Base-by-base conservation (phyloP, 441 rosid genomes). In the Adansonia gregorii region DNA sequence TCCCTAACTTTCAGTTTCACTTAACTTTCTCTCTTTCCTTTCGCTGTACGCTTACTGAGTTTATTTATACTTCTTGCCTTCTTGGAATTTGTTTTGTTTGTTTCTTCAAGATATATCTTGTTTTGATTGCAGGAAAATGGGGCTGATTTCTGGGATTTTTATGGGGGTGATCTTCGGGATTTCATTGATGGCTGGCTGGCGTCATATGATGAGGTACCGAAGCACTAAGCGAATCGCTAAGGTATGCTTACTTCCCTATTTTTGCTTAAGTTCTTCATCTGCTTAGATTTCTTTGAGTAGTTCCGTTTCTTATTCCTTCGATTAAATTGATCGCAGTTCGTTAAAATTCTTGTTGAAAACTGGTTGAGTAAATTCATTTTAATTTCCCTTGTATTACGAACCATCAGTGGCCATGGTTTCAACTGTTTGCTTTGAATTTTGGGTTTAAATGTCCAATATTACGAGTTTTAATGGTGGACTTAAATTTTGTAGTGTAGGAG, bases 111-210 rank as follows among this genome's bases (percentile, higher is more conserved):
- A 35, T 41, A 68, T 67, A 56, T 49, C 19, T 35, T 61, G 73
- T 73, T 67, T 67, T 59, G 65, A 52, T 76, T 81, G 17, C 63
- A 82, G 85, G 78, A 82, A 79, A 81, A 95, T 96, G 99, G 99
- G 98, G 72, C 83, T 94, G 86, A 85, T 93, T 74, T 88, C 96
- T 10, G 99, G 99, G 81, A 74, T 94, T 41, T 69, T 96, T 52
- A 77, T 93, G 78, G 99, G 99, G 78, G 79, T 86, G 78, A 72
- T 88, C 78, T 90, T 94, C 76, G 99, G 98, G 80, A 88, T 93
- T 82, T 91, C 89, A 75, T 59, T 96, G 79, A 93, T 96, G 98
- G 97, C 95, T 67, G 98, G 92, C 15, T 96, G 98, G 99, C 86
- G 89, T 69, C 92, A 87, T 75, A 93, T 94, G 98, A 96, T 94